These are phyloP conservation scores for Claviceps paspali DNA, from an alignment of 2,329 filamentous ascomycete genomes.

Conservation along the genomic window DNA sequence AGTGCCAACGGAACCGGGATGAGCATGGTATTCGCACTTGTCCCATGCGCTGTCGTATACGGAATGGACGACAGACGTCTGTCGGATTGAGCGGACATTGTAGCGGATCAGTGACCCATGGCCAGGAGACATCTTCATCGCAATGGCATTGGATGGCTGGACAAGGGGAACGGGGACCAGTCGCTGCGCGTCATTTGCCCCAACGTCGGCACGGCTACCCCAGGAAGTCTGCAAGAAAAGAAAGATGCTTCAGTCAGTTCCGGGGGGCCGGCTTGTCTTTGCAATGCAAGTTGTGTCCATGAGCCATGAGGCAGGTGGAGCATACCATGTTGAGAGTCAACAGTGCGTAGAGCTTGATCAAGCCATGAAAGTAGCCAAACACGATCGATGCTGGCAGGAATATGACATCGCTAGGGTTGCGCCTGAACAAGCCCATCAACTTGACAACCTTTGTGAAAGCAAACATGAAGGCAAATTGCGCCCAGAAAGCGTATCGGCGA, in stretches of 20 bases:
- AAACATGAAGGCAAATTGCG: constrained; percentile 60
- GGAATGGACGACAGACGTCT: constrained; percentile 11
- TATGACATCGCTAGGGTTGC: constrained; percentile 66
- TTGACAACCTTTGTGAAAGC: constrained; percentile 81
- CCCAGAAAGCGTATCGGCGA: constrained; percentile 40
- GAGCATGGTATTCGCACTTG: constrained; percentile 17
- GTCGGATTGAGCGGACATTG: constrained; percentile 27
- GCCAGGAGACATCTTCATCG: constrained; percentile 29
- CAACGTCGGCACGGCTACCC: constrained; percentile 86
- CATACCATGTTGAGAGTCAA: constrained; percentile 71
- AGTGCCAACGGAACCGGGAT: constrained; percentile 9
- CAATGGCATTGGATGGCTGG: constrained; percentile 21
- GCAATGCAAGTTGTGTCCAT: no score
- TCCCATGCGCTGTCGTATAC: constrained; percentile 13
- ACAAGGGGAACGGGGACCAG: constrained; percentile 41
- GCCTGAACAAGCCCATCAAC: constrained; percentile 70
- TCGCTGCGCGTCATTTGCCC: constrained; percentile 63
- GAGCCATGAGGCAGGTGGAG: no score
- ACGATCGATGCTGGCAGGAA: constrained; percentile 73
- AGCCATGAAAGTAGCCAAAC: constrained; percentile 85
- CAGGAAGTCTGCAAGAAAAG: constrained; percentile 70
- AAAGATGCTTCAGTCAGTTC: constrained; percentile 2
- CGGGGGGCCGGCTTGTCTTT: no score
- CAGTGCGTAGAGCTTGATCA: constrained; percentile 82
- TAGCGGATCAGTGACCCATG: constrained; percentile 29